phyloP scores from a whole-genome alignment of 768 basidiomycete genomes.

The Mrakia frigida region DNA sequence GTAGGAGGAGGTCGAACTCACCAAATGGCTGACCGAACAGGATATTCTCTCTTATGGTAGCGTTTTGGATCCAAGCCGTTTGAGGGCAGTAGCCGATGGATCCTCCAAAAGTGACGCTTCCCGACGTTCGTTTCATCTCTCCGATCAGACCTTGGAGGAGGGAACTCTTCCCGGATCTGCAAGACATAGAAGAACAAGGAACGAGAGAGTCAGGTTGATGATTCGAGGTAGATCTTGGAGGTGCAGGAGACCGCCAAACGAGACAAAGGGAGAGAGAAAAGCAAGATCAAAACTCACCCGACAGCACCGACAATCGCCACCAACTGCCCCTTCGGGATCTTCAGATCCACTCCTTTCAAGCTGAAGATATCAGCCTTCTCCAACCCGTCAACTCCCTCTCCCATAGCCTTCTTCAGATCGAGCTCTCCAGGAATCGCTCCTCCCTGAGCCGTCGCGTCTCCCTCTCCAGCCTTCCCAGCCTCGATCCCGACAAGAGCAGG shows the following conservation, averaged over 20 bases:
- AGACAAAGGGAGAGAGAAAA: neutral
- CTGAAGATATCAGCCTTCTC: conserved; percentile 52
- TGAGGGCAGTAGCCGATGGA: conserved; percentile 71
- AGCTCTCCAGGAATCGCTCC: conserved; percentile 5
- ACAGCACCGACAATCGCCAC: conserved; percentile 82
- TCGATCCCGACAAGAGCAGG: neutral
- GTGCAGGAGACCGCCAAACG: too few species aligned
- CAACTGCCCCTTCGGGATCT: conserved; percentile 68
- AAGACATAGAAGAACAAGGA: neutral
- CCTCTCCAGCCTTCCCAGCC: conserved; percentile 21
- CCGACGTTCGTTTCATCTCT: conserved; percentile 67
- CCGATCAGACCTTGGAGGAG: conserved; percentile 61
- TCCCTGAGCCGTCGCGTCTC: conserved; percentile 9
- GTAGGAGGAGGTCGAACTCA: neutral
- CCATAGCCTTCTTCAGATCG: conserved; percentile 16
- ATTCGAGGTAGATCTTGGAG: too few species aligned
- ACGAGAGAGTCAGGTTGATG: neutral
- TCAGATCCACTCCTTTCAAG: conserved; percentile 59
- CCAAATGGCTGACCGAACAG: conserved; percentile 76
- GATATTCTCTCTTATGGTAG: conserved; percentile 53
- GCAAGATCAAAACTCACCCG: conserved; percentile 49
- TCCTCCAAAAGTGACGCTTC: conserved; percentile 18
- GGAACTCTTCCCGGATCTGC: conserved; percentile 50
- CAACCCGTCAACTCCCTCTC: conserved; percentile 24
- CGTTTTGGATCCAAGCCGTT: conserved; percentile 84